These are phyloP conservation scores for Triglochin maritima DNA, from an alignment of 106 monocot genomes.

Conservation along the genomic window DNA sequence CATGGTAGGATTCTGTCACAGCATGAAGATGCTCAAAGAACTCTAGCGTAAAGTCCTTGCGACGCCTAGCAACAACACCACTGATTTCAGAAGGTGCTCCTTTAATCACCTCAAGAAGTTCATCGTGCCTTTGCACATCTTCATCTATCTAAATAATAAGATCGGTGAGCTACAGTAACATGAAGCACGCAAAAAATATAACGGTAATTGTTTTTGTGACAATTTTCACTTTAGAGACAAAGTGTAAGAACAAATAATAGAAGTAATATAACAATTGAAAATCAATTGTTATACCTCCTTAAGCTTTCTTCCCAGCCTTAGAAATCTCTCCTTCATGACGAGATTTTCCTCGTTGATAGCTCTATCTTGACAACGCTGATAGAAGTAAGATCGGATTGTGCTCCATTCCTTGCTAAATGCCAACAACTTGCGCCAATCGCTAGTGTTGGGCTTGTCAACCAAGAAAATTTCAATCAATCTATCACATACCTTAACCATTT, in stretches of 20 bases:
- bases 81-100: slow-evolving; percentile 36
- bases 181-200: too few species aligned
- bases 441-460: slow-evolving; percentile 84
- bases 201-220: too few species aligned
- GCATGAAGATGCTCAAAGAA: slow-evolving; percentile 79
- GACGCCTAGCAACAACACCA: slow-evolving; percentile 44
- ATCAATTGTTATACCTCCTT: slow-evolving; percentile 46
- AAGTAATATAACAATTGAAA: too few species aligned
- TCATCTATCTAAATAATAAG: slow-evolving; percentile 51
- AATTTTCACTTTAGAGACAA: neutral
- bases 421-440: slow-evolving; percentile 84
- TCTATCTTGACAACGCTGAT: slow-evolving; percentile 60
- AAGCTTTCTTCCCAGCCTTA: slow-evolving; percentile 69
- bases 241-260: neutral
- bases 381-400: slow-evolving; percentile 61
- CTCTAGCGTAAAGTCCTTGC: slow-evolving; percentile 83
- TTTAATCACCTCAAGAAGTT: slow-evolving; percentile 52
- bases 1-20: slow-evolving; percentile 57
- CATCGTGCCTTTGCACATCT: slow-evolving; percentile 77
- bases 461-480: slow-evolving; percentile 86
- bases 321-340: slow-evolving; percentile 74
- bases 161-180: neutral
- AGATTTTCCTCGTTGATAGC: slow-evolving; percentile 57
- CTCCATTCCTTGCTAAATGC: slow-evolving; percentile 89
- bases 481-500: slow-evolving; percentile 71